phyloP scores from a whole-genome alignment of 176 grass and related monocot genomes.

The Ensete ventricosum region DNA sequence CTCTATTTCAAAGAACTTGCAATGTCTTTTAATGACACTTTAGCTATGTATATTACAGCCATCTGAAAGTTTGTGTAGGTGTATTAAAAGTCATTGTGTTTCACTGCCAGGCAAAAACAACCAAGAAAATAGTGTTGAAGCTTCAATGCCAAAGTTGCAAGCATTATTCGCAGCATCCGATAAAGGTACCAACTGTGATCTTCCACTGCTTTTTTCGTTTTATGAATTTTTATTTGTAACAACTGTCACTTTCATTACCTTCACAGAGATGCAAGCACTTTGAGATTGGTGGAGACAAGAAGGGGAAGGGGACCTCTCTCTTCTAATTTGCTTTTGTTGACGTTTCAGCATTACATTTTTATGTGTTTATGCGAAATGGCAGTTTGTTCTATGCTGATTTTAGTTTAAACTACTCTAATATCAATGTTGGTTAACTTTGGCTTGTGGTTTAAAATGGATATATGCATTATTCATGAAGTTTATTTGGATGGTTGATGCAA shows the following conservation, averaged over 20 bases:
- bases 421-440: no score
- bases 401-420: no score
- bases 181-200: slow-evolving; percentile 1
- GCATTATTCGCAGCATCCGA: slow-evolving; percentile 26
- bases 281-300: slow-evolving; percentile 11
- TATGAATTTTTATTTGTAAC: not conserved
- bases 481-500: no score
- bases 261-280: slow-evolving; percentile 8
- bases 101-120: slow-evolving; percentile 18
- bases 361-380: not conserved
- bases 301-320: slow-evolving; percentile 10
- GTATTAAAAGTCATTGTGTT: not conserved
- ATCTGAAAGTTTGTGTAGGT: not conserved
- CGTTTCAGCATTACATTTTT: not conserved
- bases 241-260: not conserved
- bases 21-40: no score
- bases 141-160: slow-evolving; percentile 28
- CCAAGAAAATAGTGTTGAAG: slow-evolving; percentile 27
- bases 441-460: no score
- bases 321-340: not conserved
- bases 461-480: no score
- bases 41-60: no score
- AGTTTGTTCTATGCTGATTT: not conserved
- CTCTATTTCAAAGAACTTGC: no score
- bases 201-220: not conserved